Conservation (phyloP, 2,329 filamentous ascomycete genomes). For the Magnaporthiopsis incrustans region DNA sequence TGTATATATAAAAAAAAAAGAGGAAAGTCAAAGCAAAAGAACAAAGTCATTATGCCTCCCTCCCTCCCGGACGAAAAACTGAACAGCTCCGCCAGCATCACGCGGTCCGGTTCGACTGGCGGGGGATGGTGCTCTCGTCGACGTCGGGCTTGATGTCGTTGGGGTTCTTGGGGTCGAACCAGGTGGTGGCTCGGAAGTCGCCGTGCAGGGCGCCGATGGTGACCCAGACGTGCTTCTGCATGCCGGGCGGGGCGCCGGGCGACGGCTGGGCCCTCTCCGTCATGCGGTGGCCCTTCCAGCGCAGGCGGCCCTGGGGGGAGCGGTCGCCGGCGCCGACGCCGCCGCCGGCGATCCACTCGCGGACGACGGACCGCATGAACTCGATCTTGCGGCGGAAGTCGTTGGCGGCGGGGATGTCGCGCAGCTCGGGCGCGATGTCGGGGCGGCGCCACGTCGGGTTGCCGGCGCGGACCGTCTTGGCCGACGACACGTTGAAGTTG, state of each 20-base stretch:
- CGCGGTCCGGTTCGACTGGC: neutral
- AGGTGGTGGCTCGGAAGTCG: constrained; percentile 46
- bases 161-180: constrained; percentile 47
- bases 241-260: constrained; percentile 13
- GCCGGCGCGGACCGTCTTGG: constrained; percentile 27
- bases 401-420: constrained; percentile 62
- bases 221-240: constrained; percentile 59
- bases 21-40: neutral
- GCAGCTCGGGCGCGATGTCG: constrained; percentile 51
- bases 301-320: constrained; percentile 42
- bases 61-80: no score
- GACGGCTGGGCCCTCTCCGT: constrained; percentile 34
- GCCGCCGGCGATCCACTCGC: constrained; percentile 62
- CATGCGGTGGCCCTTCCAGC: constrained; percentile 53
- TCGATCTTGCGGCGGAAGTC: constrained; percentile 66
- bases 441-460: constrained; percentile 43
- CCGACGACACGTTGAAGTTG: constrained; percentile 49
- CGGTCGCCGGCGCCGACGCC: constrained; percentile 62
- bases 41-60: no score
- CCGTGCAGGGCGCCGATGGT: constrained; percentile 57
- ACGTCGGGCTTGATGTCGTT: constrained; percentile 47
- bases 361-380: constrained; percentile 60
- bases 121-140: constrained; percentile 30
- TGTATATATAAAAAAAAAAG: neutral
- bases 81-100: no score